phyloP scores from a whole-genome alignment of 148 eudicot species.

The Gaultheria prostrata region DNA sequence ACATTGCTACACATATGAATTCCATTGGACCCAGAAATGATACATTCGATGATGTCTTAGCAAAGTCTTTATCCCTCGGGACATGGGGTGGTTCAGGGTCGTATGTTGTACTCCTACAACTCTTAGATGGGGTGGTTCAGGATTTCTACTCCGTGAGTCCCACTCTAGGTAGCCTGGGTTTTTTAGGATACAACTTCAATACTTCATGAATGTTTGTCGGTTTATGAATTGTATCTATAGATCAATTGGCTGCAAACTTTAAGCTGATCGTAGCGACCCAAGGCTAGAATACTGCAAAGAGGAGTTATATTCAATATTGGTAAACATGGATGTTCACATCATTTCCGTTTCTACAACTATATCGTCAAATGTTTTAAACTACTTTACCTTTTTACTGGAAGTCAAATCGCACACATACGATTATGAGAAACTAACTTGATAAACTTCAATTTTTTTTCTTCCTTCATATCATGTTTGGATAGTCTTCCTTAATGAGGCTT shows the following conservation, averaged over 20 bases:
- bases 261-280: background rate
- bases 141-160: background rate
- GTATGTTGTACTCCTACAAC: background rate
- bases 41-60: too few relatives aligned
- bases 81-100: too few relatives aligned
- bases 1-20: too few relatives aligned
- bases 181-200: background rate
- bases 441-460: background rate
- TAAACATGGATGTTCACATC: background rate
- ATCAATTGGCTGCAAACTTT: background rate
- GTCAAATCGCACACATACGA: background rate
- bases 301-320: background rate
- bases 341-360: background rate
- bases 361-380: background rate
- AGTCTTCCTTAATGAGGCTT: background rate
- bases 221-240: background rate
- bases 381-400: background rate
- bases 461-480: background rate
- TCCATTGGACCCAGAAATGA: too few relatives aligned
- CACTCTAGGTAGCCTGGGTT: background rate
- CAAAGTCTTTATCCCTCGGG: too few relatives aligned
- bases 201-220: background rate
- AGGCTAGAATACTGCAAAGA: background rate
- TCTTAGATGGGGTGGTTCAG: background rate
- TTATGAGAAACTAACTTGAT: background rate